phyloP scores from a whole-genome alignment of 2,329 filamentous ascomycete genomes.

The Fusarium coicis region DNA sequence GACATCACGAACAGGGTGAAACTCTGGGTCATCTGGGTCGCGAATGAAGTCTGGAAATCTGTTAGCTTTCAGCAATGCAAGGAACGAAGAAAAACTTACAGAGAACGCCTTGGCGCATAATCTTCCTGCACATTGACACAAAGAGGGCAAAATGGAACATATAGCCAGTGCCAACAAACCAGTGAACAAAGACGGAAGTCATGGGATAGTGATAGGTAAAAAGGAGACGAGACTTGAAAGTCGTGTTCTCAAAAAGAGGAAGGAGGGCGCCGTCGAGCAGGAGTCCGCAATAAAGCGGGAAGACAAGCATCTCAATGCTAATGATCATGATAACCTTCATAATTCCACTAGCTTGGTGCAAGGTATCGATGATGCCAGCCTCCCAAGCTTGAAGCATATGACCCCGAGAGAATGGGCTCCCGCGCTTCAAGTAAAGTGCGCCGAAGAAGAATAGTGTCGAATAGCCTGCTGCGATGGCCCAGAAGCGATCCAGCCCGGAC shows the following conservation, averaged over 20 bases:
- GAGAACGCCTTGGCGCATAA: slow-evolving; percentile 92
- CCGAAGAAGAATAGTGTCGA: slow-evolving; percentile 78
- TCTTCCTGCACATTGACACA: slow-evolving; percentile 98
- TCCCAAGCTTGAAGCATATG: slow-evolving; percentile 73
- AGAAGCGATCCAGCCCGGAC: slow-evolving; percentile 71
- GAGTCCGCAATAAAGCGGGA: slow-evolving; percentile 94
- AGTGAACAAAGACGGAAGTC: slow-evolving; percentile 95
- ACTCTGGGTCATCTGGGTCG: slow-evolving; percentile 97
- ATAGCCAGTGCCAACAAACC: slow-evolving; percentile 98
- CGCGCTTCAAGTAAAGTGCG: slow-evolving; percentile 81
- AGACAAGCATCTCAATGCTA: slow-evolving; percentile 98
- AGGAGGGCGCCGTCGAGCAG: slow-evolving; percentile 89
- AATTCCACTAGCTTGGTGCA: slow-evolving; percentile 94
- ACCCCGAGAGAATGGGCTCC: slow-evolving; percentile 72
- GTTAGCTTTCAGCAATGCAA: slow-evolving; percentile 14
- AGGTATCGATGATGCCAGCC: slow-evolving; percentile 79
- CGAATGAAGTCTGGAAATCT: slow-evolving; percentile 82
- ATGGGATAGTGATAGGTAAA: slow-evolving; percentile 84
- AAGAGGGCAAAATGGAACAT: slow-evolving; percentile 99
- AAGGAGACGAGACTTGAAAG: slow-evolving; percentile 77
- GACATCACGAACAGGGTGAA: slow-evolving; percentile 96
- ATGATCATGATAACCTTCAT: slow-evolving; percentile 99
- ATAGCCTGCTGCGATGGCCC: slow-evolving; percentile 85
- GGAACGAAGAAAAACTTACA: slow-evolving; percentile 67
- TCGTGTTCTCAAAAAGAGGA: slow-evolving; percentile 86